phyloP scores from a whole-genome alignment of 306 rosid genomes.

The Malus orientalis region DNA sequence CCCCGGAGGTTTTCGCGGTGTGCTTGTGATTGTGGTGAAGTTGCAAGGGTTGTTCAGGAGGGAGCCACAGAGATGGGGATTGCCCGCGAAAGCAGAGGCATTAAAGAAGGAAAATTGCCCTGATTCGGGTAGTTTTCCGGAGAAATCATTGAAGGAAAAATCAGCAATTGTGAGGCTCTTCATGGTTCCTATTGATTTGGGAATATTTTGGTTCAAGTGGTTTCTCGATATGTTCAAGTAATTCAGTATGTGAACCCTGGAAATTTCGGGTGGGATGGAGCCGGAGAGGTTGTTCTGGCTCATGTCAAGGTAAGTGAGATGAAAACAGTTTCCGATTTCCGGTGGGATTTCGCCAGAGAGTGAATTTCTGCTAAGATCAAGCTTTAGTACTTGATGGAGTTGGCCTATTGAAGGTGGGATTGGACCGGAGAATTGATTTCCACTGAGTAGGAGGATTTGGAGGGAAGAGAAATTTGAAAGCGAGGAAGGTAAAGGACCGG shows the following conservation, averaged over 20 bases:
- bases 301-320: slow-evolving; percentile 73
- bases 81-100: slow-evolving; percentile 73
- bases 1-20: slow-evolving; percentile 13
- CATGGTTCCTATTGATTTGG: slow-evolving; percentile 55
- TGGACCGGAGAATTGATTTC: slow-evolving; percentile 70
- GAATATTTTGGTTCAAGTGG: slow-evolving; percentile 58
- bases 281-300: slow-evolving; percentile 91
- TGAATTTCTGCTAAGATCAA: slow-evolving; percentile 61
- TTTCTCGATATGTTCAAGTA: slow-evolving; percentile 64
- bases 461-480: slow-evolving; percentile 58
- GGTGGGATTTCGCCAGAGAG: slow-evolving; percentile 57
- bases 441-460: slow-evolving; percentile 54
- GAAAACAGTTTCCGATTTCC: slow-evolving; percentile 44
- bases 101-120: slow-evolving; percentile 79
- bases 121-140: slow-evolving; percentile 64
- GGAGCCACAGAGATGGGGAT: slow-evolving; percentile 68
- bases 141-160: slow-evolving; percentile 84
- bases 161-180: slow-evolving; percentile 84
- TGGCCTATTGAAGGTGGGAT: slow-evolving; percentile 66
- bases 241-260: slow-evolving; percentile 51
- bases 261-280: slow-evolving; percentile 48
- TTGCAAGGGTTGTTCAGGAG: slow-evolving; percentile 71
- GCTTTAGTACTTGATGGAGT: slow-evolving; percentile 47
- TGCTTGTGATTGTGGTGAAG: slow-evolving; percentile 27
- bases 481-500: slow-evolving; percentile 62